Evolutionary conservation across 768 basidiomycete genomes (phyloP), one percentile per base, ranked within the genome.

Genomic region (Gloeophyllum trabeum): DNA sequence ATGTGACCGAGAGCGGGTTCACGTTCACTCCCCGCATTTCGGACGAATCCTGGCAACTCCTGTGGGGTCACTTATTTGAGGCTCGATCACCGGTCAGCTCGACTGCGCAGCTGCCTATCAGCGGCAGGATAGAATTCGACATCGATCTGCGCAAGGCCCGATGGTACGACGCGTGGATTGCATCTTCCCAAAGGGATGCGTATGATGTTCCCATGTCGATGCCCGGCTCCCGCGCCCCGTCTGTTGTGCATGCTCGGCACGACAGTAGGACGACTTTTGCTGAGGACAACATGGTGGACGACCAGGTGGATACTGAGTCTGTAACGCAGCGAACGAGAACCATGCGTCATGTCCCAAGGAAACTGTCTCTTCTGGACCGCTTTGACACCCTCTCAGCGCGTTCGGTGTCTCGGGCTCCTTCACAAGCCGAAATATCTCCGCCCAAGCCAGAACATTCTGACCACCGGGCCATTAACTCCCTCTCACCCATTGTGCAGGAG

Each of bases 91-190:
- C 36, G 7, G 28, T 32, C 16, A 10, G 10, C 10, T 10, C 16
- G 28, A 32, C 54, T 20, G 55, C 57, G 19, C 66, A 64, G 40
- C 53, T 73, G 16, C 79, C 85, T 0, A 79, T 93, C 43, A 69
- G 75, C 35, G 91, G 86, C 4, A 78, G 73, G 22, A 71, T 94
- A 22, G 89, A 93, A 60, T 91, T 93, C 56, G 90, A 93, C 59
- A 73, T 93, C 36, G 90, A 93, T 61, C 46, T 73, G 36, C 64
- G 67, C 25, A 72, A 76, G 46, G 90, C 90, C 14, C 70, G 75
- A 22, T 93, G 90, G 90, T 85, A 79, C 51, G 62, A 75, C 14
- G 62, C 76, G 0, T 94, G 86, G 85, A 46, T 78, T 18, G 64
- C 70, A n/a, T 56, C 71, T 42, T 59, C 62, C 16, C 48, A 61